Evolutionary conservation across 2,329 filamentous ascomycete species (phyloP), one percentile per base, ranked within the genome.

Genomic region (Ophiostoma novo-ulmi): DNA sequence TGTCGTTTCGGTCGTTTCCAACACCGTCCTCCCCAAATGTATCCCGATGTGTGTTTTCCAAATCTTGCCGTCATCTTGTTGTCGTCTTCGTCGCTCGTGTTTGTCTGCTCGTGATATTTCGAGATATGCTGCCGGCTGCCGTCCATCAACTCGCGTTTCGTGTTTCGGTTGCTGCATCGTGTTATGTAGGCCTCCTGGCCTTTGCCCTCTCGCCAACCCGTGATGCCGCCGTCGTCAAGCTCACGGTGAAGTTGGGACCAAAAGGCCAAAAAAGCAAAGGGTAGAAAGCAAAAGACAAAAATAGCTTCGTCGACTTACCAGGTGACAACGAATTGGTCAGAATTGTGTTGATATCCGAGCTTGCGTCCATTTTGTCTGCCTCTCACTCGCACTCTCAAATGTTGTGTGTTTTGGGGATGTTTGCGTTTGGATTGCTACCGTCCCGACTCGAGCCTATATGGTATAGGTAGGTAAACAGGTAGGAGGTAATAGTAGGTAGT

Each of bases 251-350:
- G 58, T 13, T 14, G 36, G 58, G 14, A 3, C 58, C 52, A 58
- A 58, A 63, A 1, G 17, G 31, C 14, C 35, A 35, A 36, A 20
- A 64, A 55, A 70, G 70, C 65, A 66, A 20, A 66, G 11, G 35
- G 31, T 4, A 64, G 14, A 13, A 31, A 35, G 4, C 3, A 36
- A n/a, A 64, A 35, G 35, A 20, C 31, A 64, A 11, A 36, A 26
- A 26, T 17, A 58, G 41, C 58, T 35, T 17, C 35, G 41, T 31
- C 38, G 35, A 82, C 91, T 81, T 85, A 98, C 95, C 94, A 80
- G 94, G 87, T 79, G 94, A 96, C 83, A 98, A 89, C 81, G 95
- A 98, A 85, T 94, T 94, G 83, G 93, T 89, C 85, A 99, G 91
- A 85, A 99, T 94, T 84, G 93, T 91, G 85, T 94, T 97, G 85